Base-by-base conservation (phyloP, 2,329 filamentous ascomycete species). In the Sphaerostilbella broomeana region DNA sequence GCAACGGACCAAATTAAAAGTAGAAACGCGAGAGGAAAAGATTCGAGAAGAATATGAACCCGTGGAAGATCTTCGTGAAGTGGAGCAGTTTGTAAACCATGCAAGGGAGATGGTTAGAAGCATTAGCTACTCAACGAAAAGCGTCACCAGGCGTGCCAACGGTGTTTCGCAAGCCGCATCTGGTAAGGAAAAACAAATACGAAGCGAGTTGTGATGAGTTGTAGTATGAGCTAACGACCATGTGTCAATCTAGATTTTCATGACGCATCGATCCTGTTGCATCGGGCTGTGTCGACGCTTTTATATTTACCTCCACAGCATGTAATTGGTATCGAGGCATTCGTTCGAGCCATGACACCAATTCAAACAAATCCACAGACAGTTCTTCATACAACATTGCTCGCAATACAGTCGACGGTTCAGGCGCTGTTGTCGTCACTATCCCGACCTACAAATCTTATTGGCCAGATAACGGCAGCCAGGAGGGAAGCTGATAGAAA, bases 61-160 rank as follows among this genome's bases (percentile, higher is more conserved):
- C 1, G 72, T 95, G 13, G 77, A 84, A 46, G 85, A 92, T 47
- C 77, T 90, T 33, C 77, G 81, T 19, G 90, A 95, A 61, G 88
- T 95, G 3, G 90, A 97, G 55, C 81, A 92, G 51, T 95, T 98
- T 60, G 81, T 95, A 38, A 81, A 87, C 37, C 86, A 95, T 56
- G 90, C 90, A 15, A 79, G 87, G 51, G 90, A 97, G 40, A 89
- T 88, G 61, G 81, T 98, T 26, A 81, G 88, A 35, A 79, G 82
- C 47, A 79, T 97, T 44, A 89, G 89, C 53, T 81, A 84, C 52
- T 83, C 86, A 39, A 90, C 85, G 1, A 86, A 85, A 60, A 86
- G 81, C 50, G 78, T 94, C 36, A 81, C 92, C 26, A 79, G 90
- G 42, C 77, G 87, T 41, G 80, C 84, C 17, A 90, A 92, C 56